phyloP scores from a whole-genome alignment of 2,329 filamentous ascomycete species.

The Drechslerella dactyloides region DNA sequence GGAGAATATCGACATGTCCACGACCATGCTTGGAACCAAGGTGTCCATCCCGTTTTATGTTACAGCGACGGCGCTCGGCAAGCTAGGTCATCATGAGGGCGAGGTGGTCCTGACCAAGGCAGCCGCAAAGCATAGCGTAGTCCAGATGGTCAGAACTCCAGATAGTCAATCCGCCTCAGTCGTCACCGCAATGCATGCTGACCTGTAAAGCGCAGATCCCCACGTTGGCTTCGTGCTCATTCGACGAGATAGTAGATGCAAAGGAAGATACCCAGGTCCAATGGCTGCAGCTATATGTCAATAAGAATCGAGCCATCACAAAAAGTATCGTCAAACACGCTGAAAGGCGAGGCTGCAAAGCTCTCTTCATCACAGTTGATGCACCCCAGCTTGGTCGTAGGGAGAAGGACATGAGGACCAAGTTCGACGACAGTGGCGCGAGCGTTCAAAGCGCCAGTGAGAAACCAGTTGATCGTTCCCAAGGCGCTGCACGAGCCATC shows the following conservation, averaged over 20 bases:
- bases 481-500: conserved; percentile 93
- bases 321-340: conserved; percentile 89
- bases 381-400: conserved; percentile 91
- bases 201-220: conserved; percentile 67
- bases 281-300: conserved; percentile 97
- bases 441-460: conserved; percentile 75
- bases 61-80: conserved; percentile 92
- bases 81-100: conserved; percentile 90
- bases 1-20: conserved; percentile 81
- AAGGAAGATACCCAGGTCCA: conserved; percentile 79
- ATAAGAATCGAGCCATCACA: conserved; percentile 91
- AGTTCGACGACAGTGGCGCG: conserved; percentile 72
- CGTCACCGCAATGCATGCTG: neutral
- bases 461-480: conserved; percentile 77
- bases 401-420: conserved; percentile 71
- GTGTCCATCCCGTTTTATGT: conserved; percentile 91
- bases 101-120: conserved; percentile 89
- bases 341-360: conserved; percentile 88
- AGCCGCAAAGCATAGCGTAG: conserved; percentile 81
- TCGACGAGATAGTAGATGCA: conserved; percentile 95
- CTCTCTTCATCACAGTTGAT: conserved; percentile 97
- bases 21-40: conserved; percentile 90
- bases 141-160: conserved; percentile 74
- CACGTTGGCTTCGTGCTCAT: conserved; percentile 92
- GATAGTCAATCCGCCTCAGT: neutral